Conservation (phyloP, 1,139 yeast species). For the Wickerhamomyces sp. region DNA sequence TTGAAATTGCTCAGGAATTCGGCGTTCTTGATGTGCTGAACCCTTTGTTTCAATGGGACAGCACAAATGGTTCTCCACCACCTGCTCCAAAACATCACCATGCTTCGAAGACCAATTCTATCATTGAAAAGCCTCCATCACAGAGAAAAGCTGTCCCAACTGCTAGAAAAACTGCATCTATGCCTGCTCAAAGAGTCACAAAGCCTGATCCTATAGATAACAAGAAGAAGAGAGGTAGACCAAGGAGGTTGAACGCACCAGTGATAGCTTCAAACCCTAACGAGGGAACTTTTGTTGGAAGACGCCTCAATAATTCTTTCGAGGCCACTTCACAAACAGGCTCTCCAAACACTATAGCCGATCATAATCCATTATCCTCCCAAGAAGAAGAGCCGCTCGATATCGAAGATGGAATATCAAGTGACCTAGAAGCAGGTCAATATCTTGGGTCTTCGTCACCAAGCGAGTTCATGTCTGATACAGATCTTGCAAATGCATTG, state of each 20-base stretch:
- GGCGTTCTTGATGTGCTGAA: conserved; percentile 60
- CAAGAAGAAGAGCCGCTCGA: conserved; percentile 21
- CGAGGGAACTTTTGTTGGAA: conserved; percentile 20
- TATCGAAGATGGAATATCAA: conserved; percentile 35
- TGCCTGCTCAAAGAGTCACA: conserved; percentile 19
- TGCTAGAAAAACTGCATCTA: conserved; percentile 20
- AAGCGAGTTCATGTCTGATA: conserved; percentile 36
- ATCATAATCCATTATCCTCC: conserved; percentile 5
- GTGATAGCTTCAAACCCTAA: conserved; percentile 15
- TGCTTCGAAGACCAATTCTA: conserved; percentile 36
- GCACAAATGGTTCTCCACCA: conserved; percentile 68
- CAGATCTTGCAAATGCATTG: conserved; percentile 35
- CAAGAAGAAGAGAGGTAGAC: conserved; percentile 41
- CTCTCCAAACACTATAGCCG: conserved; percentile 2
- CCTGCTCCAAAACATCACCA: conserved; percentile 84
- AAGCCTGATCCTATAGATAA: conserved; percentile 21
- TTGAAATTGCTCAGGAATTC: conserved; percentile 58
- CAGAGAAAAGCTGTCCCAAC: conserved; percentile 12
- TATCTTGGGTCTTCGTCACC: conserved; percentile 28
- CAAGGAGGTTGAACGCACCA: conserved; percentile 32
- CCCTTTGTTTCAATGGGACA: conserved; percentile 63
- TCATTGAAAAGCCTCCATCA: conserved; percentile 8
- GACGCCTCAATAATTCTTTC: conserved; percentile 4
- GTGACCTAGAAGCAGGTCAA: conserved; percentile 29
- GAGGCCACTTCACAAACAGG: conserved; percentile 1